Evolutionary conservation across 2,329 filamentous ascomycete genomes (phyloP), one percentile per base, ranked within the genome.

Genomic region (Monosporascus sp.): DNA sequence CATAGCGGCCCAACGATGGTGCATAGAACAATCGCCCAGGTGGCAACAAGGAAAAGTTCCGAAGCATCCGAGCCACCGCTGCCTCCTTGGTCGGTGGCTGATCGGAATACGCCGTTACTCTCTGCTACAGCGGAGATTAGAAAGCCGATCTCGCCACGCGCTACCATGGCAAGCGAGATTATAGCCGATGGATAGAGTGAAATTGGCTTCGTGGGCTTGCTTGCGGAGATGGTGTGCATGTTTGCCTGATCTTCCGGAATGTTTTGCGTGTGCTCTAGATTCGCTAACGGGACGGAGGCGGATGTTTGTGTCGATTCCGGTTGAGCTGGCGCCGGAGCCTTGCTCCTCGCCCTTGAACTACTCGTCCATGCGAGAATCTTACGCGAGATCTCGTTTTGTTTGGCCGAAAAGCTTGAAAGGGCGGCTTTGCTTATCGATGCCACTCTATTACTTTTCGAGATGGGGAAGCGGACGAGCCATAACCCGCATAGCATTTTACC

Each of bases 81-180:
- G 26, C 26, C 40, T 45, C 14, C 24, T 60, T 57, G 26, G 26
- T 27, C 26, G 6, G 60, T 59, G 2, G 55, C 24, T 7, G 47
- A 48, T 3, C 55, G 56, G 49, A 79, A 79, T 11, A 78, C 67
- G 0, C 74, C 72, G 1, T 74, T 72, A 48, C 72, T 77, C 61
- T 89, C 78, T 0, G 86, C 86, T 0, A 91, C 68, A 0, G 85
- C 82, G 1, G 85, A 84, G 56, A 94, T 89, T 43, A 94, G 68
- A 56, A 91, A 91, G 0, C 88, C 88, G 37, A 93, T 89, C 65
- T 94, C 89, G 1, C 89, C 89, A n/a, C 88, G 78, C 0, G 89
- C 83, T 0, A 87, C 80, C 88, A 93, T 93, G 3, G 75, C 78
- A n/a, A 79, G 74, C 0, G 85, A 85, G 0, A 92, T 70, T 2